Conservation (phyloP, 352 stramenopile species). For the Peronosclerospora sorghi region DNA sequence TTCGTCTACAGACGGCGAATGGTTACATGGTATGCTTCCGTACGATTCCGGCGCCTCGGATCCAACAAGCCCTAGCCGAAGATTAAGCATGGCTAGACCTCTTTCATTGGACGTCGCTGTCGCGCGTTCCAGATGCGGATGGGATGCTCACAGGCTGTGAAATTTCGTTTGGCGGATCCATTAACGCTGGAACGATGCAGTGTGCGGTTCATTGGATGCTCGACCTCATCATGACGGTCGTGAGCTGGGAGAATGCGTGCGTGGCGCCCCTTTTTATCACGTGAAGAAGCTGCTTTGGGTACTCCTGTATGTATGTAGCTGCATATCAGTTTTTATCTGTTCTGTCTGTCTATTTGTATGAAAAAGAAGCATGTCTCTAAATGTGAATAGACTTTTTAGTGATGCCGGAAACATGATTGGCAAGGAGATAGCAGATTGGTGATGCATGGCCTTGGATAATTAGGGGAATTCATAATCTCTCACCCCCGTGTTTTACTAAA, state of each 20-base stretch:
- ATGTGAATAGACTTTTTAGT: too few species aligned
- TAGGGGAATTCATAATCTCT: too few species aligned
- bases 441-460: too few species aligned
- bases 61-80: conserved; percentile 37
- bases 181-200: conserved; percentile 42
- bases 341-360: too few species aligned
- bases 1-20: conserved; percentile 35
- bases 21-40: conserved; percentile 62
- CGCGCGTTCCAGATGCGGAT: conserved; percentile 14
- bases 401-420: too few species aligned
- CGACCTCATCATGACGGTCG: conserved; percentile 63
- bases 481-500: too few species aligned
- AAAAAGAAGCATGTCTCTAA: too few species aligned
- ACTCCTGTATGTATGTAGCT: too few species aligned
- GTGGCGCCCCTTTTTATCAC: conserved; percentile 43
- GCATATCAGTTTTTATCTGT: too few species aligned
- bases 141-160: conserved; percentile 15
- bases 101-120: conserved; percentile 54
- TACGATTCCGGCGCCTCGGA: conserved; percentile 36
- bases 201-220: conserved; percentile 66
- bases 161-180: conserved; percentile 43
- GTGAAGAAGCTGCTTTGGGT: too few species aligned
- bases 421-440: too few species aligned
- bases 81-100: conserved; percentile 44
- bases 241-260: conserved; percentile 54